Evolutionary conservation across 2,329 filamentous ascomycete species (phyloP), one percentile per base, ranked within the genome.

Genomic region (Allantophomopsis cytisporea): DNA sequence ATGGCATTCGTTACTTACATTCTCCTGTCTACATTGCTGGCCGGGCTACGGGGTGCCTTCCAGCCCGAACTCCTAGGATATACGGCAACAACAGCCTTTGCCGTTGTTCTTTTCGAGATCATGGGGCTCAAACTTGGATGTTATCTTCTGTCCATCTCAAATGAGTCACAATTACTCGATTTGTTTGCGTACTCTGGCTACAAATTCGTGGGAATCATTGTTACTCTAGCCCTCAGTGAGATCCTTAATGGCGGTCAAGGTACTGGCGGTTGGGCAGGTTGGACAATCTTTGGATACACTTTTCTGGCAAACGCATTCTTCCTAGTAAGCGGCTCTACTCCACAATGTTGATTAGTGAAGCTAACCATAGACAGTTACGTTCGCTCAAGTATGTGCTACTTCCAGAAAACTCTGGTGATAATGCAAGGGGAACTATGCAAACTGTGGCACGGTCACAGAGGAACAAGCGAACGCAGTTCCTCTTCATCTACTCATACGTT

Each of bases 1-100:
- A 98, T 98, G 91, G 89, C 91, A 1, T 69, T 98, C 39, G 87
- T 96, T 36, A 98, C 91, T 17, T 98, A 98, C 61, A 94, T 98
- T 47, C 80, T 98, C 28, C 73, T 98, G 10, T 93, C 85, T 5
- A 91, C 89, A 1, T 71, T 96, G 33, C 71, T 98, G 40, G 89
- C 89, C 7, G 91, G 91, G 34, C 71, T 98, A 35, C 75, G 85
- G 39, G 89, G 91, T 20, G 78, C 86, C 47, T 98, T 98, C 65
- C 82, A 94, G 55, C 93, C 93, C 1, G 89, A 96, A 58, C 70
- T 98, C 18, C 72, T 98, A 15, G 89, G 89, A 16, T 83, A 85
- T 53, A 94, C 87, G 11, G 88, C 89, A 14, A 85, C 83, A 14
- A 81, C 83, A 23, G 87, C 87, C 13, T 72, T 93, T 44, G 77